phyloP scores from a whole-genome alignment of 148 eudicot species.

The Diospyros lotus region DNA sequence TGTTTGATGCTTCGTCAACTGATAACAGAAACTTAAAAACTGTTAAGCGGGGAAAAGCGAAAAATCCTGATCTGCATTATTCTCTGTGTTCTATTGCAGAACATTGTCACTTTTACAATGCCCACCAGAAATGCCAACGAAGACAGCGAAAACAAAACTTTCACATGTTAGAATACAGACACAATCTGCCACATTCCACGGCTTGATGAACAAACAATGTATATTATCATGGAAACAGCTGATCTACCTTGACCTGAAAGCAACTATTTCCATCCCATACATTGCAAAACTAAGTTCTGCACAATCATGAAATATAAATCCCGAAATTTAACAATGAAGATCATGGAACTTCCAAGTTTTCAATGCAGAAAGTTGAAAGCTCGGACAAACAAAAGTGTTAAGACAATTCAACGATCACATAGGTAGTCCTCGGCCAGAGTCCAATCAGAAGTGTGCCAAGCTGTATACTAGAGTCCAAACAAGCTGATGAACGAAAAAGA shows the following conservation, averaged over 20 bases:
- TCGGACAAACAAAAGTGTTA: slow-evolving; percentile 2
- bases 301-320: slow-evolving; percentile 1
- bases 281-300: not conserved
- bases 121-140: not conserved
- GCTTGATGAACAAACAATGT: not conserved
- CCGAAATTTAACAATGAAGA: not conserved
- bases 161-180: slow-evolving; percentile 1
- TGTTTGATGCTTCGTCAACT: too few species aligned
- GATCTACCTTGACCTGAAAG: not conserved
- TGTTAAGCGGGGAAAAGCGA: too few species aligned
- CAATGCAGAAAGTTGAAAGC: slow-evolving; percentile 4
- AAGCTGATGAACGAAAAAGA: slow-evolving; percentile 44
- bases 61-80: too few species aligned
- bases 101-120: not conserved
- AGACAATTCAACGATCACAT: not conserved
- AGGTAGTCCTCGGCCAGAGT: not conserved
- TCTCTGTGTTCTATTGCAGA: too few species aligned
- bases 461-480: slow-evolving; percentile 94
- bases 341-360: not conserved
- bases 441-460: slow-evolving; percentile 76
- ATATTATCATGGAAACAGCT: slow-evolving; percentile 4
- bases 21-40: too few species aligned
- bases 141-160: not conserved
- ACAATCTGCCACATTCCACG: slow-evolving; percentile 5
- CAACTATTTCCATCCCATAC: not conserved